Evolutionary conservation across 2,329 filamentous ascomycete genomes (phyloP), one percentile per base, ranked within the genome.

Genomic region (Aspergillus udagawae): DNA sequence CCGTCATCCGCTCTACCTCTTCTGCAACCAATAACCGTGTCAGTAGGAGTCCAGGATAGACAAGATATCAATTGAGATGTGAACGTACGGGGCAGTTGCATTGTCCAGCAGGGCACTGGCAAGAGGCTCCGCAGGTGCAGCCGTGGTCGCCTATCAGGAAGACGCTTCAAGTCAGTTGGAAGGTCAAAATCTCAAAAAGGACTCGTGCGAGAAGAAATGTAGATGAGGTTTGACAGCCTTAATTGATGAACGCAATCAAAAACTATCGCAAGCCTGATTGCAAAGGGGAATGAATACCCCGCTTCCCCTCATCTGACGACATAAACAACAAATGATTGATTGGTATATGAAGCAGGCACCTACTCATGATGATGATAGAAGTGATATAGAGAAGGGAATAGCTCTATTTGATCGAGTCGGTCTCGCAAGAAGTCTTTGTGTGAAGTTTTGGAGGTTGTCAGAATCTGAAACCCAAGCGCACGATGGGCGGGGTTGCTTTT

Each of bases 91-190:
- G 71, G 73, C 73, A 76, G 58, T 74, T 63, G 72, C 73, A 76
- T 47, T 62, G 55, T 64, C 73, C 74, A 63, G 73, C 66, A 63
- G 74, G 73, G 70, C 74, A 75, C 64, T 71, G 67, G 72, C 73
- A 76, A 59, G 72, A 72, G 65, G 68, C 57, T 61, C 74, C 74
- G 66, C 73, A 76, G 68, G 66, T 71, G 70, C 74, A 76, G 60
- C 64, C 66, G 72, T 74, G 73, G 57, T 72, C 71, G 61, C 63
- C 65, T 71, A 53, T 60, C 1, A 17, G 28, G 10, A 27, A 47
- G 10, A 21, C 8, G 10, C 21, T 44, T 44, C 44, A 23, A 35
- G 49, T 61, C 42, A 59, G 54, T 50, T 48, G 47, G 47, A 47
- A 44, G 12, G 48, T 60, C 28, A 59, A 63, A 66, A 56, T 45